These are phyloP conservation scores for Sordariomycetes sp. DNA, from an alignment of 2,329 filamentous ascomycete species.

Conservation along the genomic window DNA sequence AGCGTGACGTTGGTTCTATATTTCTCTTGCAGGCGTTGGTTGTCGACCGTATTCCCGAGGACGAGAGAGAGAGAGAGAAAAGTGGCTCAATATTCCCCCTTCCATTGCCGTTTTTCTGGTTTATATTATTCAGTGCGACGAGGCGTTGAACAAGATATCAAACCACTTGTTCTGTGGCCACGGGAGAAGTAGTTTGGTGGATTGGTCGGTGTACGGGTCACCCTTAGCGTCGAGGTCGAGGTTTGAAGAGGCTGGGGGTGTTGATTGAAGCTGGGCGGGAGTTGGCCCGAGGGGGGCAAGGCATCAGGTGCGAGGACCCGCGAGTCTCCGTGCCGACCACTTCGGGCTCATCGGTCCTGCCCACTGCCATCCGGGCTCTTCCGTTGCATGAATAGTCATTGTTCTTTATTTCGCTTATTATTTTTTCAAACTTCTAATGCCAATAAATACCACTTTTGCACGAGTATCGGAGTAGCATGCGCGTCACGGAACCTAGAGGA, in stretches of 20 bases:
- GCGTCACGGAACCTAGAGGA: background rate
- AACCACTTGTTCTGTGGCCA: background rate
- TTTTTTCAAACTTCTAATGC: conserved; percentile 42
- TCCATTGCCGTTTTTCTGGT: conserved; percentile 2
- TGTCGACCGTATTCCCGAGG: conserved; percentile 11
- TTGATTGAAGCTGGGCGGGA: background rate
- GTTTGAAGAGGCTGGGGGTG: background rate
- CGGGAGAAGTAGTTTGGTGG: conserved; percentile 20
- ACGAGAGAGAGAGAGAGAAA: conserved; percentile 2
- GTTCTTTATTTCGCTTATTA: conserved; percentile 7
- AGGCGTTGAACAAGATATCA: background rate
- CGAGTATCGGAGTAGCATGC: background rate
- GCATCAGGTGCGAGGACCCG: background rate
- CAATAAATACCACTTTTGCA: conserved; percentile 35
- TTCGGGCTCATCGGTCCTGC: background rate
- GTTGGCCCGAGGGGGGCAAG: background rate
- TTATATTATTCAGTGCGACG: conserved; percentile 1
- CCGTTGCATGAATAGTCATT: conserved; percentile 2
- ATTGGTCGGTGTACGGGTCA: conserved; percentile 27
- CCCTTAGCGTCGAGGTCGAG: conserved; percentile 1
- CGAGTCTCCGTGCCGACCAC: background rate
- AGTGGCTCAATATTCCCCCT: conserved; percentile 6
- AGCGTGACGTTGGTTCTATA: conserved; percentile 27
- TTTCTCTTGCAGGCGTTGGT: conserved; percentile 35
- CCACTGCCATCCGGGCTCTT: background rate